These are phyloP conservation scores for Hypericum perforatum DNA, from an alignment of 345 rosid species.

Conservation along the genomic window DNA sequence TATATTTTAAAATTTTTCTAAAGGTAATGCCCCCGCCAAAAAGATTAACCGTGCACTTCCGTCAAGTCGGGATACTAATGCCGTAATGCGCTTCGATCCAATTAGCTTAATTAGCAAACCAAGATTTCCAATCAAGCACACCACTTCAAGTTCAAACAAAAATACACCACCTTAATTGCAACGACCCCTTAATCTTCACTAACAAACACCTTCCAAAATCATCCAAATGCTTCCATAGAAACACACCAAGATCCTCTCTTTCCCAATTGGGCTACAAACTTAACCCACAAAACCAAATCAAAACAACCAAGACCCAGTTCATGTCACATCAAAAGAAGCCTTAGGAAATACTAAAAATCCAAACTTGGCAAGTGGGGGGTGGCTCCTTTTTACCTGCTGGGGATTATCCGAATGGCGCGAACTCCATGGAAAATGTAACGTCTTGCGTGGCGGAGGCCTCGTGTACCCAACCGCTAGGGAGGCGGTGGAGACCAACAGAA, in stretches of 20 bases:
- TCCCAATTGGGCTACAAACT: not conserved
- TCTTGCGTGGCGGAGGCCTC: conserved; percentile 70
- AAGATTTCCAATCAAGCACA: too few species aligned
- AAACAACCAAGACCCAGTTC: conserved; percentile 15
- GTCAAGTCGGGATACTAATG: too few species aligned
- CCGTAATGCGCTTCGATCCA: too few species aligned
- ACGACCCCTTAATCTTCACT: too few species aligned
- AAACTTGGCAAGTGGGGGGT: not conserved
- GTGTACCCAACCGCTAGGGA: conserved; percentile 37
- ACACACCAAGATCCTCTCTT: not conserved
- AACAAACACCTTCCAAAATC: not conserved
- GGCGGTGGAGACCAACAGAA: conserved; percentile 24
- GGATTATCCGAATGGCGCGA: conserved; percentile 42
- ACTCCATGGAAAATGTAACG: conserved; percentile 57
- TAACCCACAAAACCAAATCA: conserved; percentile 1
- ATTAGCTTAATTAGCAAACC: too few species aligned
- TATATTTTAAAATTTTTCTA: too few species aligned
- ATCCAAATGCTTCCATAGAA: not conserved
- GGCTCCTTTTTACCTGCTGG: conserved; percentile 46
- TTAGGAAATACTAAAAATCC: not conserved
- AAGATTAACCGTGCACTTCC: too few species aligned
- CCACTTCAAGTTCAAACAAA: too few species aligned
- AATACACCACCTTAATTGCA: too few species aligned
- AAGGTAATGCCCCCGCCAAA: too few species aligned
- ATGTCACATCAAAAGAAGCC: not conserved